These are phyloP conservation scores for Meyerozyma athensensis DNA, from an alignment of 1,139 yeast genomes.

Conservation along the genomic window DNA sequence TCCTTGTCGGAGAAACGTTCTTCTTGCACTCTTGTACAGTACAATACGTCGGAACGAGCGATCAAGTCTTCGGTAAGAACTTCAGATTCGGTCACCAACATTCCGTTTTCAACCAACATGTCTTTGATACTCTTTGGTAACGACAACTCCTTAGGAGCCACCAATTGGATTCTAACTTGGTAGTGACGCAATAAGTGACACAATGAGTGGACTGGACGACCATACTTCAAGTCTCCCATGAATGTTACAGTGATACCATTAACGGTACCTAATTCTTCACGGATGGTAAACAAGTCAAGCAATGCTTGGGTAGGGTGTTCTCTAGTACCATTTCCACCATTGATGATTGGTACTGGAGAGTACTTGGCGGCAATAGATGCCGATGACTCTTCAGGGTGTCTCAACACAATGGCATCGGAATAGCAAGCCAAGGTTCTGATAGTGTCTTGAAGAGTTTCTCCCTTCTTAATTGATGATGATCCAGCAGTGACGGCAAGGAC, in stretches of 20 bases:
- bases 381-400: slow-evolving; percentile 92
- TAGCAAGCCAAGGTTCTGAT: slow-evolving; percentile 92
- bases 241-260: slow-evolving; percentile 97
- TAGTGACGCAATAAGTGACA: slow-evolving; percentile 87
- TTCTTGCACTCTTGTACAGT: slow-evolving; percentile 97
- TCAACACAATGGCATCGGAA: slow-evolving; percentile 93
- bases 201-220: slow-evolving; percentile 97
- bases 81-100: slow-evolving; percentile 70
- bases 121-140: slow-evolving; percentile 71
- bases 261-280: slow-evolving; percentile 98
- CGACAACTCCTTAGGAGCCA: slow-evolving; percentile 82
- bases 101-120: slow-evolving; percentile 59
- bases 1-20: slow-evolving; percentile 80
- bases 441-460: slow-evolving; percentile 97
- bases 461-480: slow-evolving; percentile 92
- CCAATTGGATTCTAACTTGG: slow-evolving; percentile 89
- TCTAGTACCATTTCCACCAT: slow-evolving; percentile 96
- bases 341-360: slow-evolving; percentile 95
- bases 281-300: slow-evolving; percentile 92
- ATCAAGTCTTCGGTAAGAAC: slow-evolving; percentile 78
- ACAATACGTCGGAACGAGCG: slow-evolving; percentile 87
- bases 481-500: slow-evolving; percentile 82
- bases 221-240: slow-evolving; percentile 98
- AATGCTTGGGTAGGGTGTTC: slow-evolving; percentile 99
- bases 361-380: slow-evolving; percentile 94